Base-by-base conservation (phyloP, 257 asterid species). In the Mentha longifolia region DNA sequence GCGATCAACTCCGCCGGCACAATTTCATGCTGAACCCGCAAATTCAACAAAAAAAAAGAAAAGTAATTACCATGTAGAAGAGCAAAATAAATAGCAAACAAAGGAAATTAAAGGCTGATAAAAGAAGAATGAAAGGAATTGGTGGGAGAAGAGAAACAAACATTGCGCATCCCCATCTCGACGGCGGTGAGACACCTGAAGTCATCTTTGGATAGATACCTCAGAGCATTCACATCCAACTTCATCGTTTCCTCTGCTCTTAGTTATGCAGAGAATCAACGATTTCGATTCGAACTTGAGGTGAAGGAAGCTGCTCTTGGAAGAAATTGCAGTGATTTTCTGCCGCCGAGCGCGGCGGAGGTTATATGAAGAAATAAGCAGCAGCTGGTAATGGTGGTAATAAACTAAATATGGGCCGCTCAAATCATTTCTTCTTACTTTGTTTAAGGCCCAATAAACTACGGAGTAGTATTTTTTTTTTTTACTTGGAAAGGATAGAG, bases 161-260 rank as follows among this genome's bases (percentile, higher is more conserved):
- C 97, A 77, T 93, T 93, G 74, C 97, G 95, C 98, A 91, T 89
- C 35, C 98, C 98, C 98, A 93, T 81, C 67, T 93, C 98, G 58
- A 93, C 97, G 7, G 98, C 97, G 2, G 98, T 93, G 46, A 93
- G 96, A 76, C 87, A 95, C 85, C 98, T 83, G 72, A 93, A 93
- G 70, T 94, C 98, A 79, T 94, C 98, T 76, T 80, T 94, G 49
- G 97, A 84, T 37, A 94, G 92, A 72, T 89, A 89, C 42, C 98
- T 76, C 85, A 94, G 72, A 11, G 85, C 96, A 20, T 91, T 57
- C 61, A 94, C 98, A 51, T 94, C 91, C 80, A 93, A 66, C 92
- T 93, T 93, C 98, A 91, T 93, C 70, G 43, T 83, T 30, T n/a
- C 58, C 45, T 61, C 52, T 60, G 35, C 51, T 31, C 33, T 31